Evolutionary conservation across 1,284 basidiomycete species (phyloP).

Genomic region (Stygiomarasmius scandens): DNA sequence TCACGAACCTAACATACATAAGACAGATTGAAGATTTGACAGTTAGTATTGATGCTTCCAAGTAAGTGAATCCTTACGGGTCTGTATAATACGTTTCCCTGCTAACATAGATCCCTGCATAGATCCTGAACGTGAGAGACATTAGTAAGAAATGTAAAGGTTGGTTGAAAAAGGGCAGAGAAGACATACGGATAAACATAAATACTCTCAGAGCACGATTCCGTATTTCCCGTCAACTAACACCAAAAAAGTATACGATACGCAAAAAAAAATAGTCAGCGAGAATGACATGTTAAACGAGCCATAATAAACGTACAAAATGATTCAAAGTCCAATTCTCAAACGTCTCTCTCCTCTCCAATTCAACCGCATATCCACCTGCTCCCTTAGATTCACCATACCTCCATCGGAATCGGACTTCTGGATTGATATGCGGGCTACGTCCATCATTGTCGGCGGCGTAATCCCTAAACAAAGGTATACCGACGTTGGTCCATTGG

Average conservation of each 20-base stretch:
- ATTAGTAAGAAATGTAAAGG: not conserved
- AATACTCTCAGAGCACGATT: not conserved
- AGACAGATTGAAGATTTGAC: too few relatives aligned
- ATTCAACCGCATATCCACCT: not conserved
- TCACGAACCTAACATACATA: not conserved
- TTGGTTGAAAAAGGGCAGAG: not conserved
- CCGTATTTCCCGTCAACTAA: not conserved
- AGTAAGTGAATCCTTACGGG: too few relatives aligned
- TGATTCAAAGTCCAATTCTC: not conserved
- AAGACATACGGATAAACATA: not conserved
- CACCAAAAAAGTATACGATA: too few relatives aligned
- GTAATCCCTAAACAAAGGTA: not conserved
- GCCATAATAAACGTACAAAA: too few relatives aligned
- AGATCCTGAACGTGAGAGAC: not conserved
- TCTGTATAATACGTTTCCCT: not conserved
- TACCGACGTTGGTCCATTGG: constrained; percentile 3
- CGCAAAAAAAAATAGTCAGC: too few relatives aligned
- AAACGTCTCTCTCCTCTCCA: constrained; percentile 1
- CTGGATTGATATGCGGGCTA: constrained; percentile 3
- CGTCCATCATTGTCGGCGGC: not conserved
- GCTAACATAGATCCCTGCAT: not conserved
- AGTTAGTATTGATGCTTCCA: too few relatives aligned
- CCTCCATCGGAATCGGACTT: not conserved
- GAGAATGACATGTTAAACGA: too few relatives aligned
- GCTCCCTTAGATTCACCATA: not conserved